Evolutionary conservation across 1,284 basidiomycete species (phyloP), one percentile per base, ranked within the genome.

Genomic region (Puccinia coronata): DNA sequence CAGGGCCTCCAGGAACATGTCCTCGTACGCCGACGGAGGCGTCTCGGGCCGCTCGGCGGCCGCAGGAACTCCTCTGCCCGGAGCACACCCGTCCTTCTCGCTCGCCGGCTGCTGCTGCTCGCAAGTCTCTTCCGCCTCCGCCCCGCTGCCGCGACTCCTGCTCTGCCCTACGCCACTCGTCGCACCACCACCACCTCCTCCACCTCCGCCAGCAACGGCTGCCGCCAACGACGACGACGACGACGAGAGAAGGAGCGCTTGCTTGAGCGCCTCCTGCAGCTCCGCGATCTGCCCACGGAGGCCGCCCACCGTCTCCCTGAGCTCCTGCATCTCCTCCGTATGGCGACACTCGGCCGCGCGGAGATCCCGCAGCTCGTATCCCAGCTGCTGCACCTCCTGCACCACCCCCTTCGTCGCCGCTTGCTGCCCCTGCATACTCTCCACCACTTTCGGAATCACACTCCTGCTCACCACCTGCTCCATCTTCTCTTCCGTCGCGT

Each of bases 1-100:
- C 43, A 76, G 41, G 8, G 74, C 74, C 36, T 41, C 39, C 9
- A 76, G 41, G 39, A 76, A 76, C 36, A 76, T 65, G 34, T 76
- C 74, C 41, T 76, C 74, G 31, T 76, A 76, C 16, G 55, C 36
- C 18, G 16, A 31, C 14, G 39, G 39, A 1, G 70, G 70, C 1
- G 70, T 59, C 43, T 14, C 31, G 1, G 51, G 8, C 51, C 51
- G 51, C 1, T 53, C 51, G 12, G 23, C 51, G 18, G 51, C 8
- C 49, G n/a, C n/a, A n/a, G n/a, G n/a, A n/a, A n/a, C n/a, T n/a
- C n/a, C n/a, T n/a, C n/a, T n/a, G n/a, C n/a, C n/a, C n/a, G n/a
- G n/a, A n/a, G n/a, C n/a, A n/a, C n/a, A n/a, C n/a, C n/a, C n/a
- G n/a, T n/a, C n/a, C n/a, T n/a, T n/a, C n/a, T n/a, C n/a, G n/a